Evolutionary conservation across 805 yeast species (phyloP), one percentile per base, ranked within the genome.

Genomic region (Jamesozyma lodderae): DNA sequence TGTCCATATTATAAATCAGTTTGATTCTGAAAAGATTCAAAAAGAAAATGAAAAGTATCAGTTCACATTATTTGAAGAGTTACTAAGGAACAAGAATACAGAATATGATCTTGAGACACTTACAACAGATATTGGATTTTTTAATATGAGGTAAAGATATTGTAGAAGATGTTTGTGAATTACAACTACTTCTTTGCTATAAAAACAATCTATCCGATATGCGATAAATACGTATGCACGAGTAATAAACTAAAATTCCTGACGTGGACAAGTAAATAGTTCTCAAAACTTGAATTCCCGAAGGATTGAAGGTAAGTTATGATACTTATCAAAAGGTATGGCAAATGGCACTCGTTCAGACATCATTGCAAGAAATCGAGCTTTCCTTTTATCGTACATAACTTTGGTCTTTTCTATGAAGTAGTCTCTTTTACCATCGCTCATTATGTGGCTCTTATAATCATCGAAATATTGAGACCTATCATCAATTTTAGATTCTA

Each of bases 61-160:
- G 7, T 27, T 71, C 35, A 69, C 67, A 29, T 63, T 72, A 17
- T 64, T 57, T 24, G 60, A 57, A 37, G 58, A 55, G 22, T 26
- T 51, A 3, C 39, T 55, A 10, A 46, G 44, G 29, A 46, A 48
- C 8, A 48, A 48, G 34, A 40, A 44, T 4, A 37, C 51, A 3
- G 52, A 55, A 18, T 43, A 47, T 15, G 59, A 58, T 22, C 37
- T 57, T 34, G 49, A 44, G 21, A 43, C 51, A 6, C 31, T 48
- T 33, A 55, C 33, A 10, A 27, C 13, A 15, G 23, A 20, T 32
- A 33, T 35, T 24, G 15, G 23, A 15, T 4, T 14, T 8, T 15
- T 17, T 23, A 14, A 13, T 22, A 23, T 30, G 21, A 20, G 16
- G 22, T 30, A 20, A 18, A 29, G 23, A 22, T 21, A 17, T 9